A percentile compares a stretch with the other conserved stretches of the same genome.
Conservation (phyloP, 306 rosid genomes). For the Castanea mollissima region DNA sequence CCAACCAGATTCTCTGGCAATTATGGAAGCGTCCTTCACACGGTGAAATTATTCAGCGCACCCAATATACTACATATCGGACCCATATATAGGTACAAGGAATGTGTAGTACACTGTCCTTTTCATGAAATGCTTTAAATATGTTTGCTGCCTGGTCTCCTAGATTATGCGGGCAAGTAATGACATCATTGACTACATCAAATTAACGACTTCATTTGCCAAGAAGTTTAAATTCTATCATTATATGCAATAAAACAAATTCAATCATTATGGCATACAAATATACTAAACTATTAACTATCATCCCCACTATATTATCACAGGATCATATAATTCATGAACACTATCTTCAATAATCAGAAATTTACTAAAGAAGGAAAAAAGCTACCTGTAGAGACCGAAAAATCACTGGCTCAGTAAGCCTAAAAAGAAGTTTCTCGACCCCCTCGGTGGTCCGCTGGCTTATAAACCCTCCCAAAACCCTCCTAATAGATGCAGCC, state of each 20-base stretch:
- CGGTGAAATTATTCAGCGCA: too few relatives aligned
- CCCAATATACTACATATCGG: too few relatives aligned
- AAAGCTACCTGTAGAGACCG: conserved; percentile 80
- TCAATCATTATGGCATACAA: not conserved
- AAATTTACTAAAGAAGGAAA: not conserved
- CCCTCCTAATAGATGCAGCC: conserved; percentile 71
- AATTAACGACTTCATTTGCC: too few relatives aligned
- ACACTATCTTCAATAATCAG: not conserved
- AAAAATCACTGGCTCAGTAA: conserved; percentile 82
- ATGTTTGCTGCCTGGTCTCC: too few relatives aligned
- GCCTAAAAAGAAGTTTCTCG: conserved; percentile 73
- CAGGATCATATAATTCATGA: not conserved
- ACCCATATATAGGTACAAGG: too few relatives aligned
- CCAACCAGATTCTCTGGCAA: not conserved
- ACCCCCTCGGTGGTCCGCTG: conserved; percentile 85
- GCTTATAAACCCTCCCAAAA: conserved; percentile 72
- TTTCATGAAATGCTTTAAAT: too few relatives aligned
- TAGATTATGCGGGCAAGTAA: too few relatives aligned
- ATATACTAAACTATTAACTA: not conserved
- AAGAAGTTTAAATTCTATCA: too few relatives aligned
- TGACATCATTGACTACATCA: too few relatives aligned
- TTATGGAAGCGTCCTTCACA: not conserved
- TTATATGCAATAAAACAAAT: too few relatives aligned
- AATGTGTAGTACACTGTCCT: too few relatives aligned
- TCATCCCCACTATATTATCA: not conserved